Evolutionary conservation across 2,329 filamentous ascomycete genomes (phyloP), one percentile per base, ranked within the genome.

Genomic region (Trichoderma hamatum): DNA sequence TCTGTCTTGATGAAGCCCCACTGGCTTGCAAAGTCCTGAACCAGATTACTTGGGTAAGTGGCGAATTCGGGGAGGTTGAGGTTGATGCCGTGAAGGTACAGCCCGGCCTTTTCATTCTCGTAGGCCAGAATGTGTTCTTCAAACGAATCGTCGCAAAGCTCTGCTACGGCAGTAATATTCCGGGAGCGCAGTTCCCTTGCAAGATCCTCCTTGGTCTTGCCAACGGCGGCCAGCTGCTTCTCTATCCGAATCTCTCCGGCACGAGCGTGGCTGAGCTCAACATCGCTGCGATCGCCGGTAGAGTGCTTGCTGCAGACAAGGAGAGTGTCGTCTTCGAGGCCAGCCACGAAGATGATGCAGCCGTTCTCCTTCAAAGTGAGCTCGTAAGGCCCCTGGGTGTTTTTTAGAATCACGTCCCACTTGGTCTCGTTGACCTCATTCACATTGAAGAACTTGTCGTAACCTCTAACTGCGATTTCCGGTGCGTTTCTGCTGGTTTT

Each of bases 241-340:
- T 96, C 91, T 0, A 97, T 85, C 85, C 93, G 95, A 69, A 81
- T 81, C 83, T 97, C 94, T 56, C 95, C 96, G 3, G 89, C 93
- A 69, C 86, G 85, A 3, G 96, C 93, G 82, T 99, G 96, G 80
- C 93, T 97, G 69, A 92, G 73, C 34, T 89, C 85, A 5, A 84
- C 81, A 76, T 96, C 93, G 26, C 80, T 81, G n/a, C 95, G 88
- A 28, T 88, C 84, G 7, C 96, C 96, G 0, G 94, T 98, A 0
- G 96, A 98, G 79, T 99, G 96, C 78, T 99, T 99, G 85, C 95
- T 98, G 86, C 95, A 98, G n/a, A 99, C 94, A 9, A 99, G 84
- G 11, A 99, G 84, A 1, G 92, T 93, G 43, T 89, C 94, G 75
- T 97, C 94, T 75, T 96, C 92, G 26, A 99, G 84, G 16, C 94